A percentile compares a stretch with the other conserved stretches of the same genome.
These are phyloP conservation scores for Suillus sp. DNA, from an alignment of 768 basidiomycete species.

Conservation along the genomic window DNA sequence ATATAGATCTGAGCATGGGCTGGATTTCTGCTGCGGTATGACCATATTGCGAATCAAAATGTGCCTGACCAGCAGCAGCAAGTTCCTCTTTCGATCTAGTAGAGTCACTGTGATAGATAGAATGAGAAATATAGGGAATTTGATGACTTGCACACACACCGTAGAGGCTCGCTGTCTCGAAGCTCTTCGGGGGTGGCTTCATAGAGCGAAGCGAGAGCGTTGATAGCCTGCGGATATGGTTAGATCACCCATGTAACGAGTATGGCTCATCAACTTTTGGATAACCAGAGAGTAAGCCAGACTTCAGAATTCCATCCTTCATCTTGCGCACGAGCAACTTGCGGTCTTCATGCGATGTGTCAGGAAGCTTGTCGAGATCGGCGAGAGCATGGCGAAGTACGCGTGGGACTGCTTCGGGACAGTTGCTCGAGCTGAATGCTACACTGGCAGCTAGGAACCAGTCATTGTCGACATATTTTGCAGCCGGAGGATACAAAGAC, in stretches of 20 bases:
- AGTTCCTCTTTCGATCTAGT: conserved; percentile 46
- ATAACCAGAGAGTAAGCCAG: conserved; percentile 59
- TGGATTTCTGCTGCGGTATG: conserved; percentile 53
- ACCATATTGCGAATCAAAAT: conserved; percentile 58
- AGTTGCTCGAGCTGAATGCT: conserved; percentile 59
- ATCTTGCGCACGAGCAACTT: conserved; percentile 52
- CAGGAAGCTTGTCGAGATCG: conserved; percentile 41
- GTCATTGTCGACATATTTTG: conserved; percentile 39
- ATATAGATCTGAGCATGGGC: conserved; percentile 46
- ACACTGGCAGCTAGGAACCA: conserved; percentile 65
- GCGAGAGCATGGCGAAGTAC: conserved; percentile 53
- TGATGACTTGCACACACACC: conserved; percentile 36
- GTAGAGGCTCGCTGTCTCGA: conserved; percentile 46
- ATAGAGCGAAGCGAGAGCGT: conserved; percentile 53
- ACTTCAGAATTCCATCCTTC: conserved; percentile 63
- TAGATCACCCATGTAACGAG: not conserved
- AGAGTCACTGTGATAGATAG: conserved; percentile 39
- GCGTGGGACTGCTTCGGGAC: conserved; percentile 56
- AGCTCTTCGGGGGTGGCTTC: conserved; percentile 55
- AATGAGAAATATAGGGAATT: not conserved
- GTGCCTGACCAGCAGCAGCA: conserved; percentile 41
- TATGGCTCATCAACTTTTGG: conserved; percentile 46
- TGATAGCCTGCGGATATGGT: conserved; percentile 49
- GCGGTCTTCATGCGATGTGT: conserved; percentile 35
- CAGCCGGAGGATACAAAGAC: conserved; percentile 44